Conservation (phyloP, 331 rosid species). For the Quercus phellos region DNA sequence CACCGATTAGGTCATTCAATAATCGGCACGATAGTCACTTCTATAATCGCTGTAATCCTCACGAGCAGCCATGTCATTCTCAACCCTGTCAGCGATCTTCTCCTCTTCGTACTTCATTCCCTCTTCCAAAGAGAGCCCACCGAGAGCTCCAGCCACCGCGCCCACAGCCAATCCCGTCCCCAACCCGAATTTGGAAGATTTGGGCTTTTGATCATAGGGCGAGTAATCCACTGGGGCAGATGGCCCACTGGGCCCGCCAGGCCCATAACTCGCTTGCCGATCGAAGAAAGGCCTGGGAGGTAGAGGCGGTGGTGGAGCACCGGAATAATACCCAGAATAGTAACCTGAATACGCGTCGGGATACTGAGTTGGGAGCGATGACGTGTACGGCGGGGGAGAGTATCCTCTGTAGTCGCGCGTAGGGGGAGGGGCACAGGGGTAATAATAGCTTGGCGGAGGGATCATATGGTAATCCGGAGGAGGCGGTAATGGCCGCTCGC, state of each 20-base stretch:
- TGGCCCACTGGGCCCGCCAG: slow-evolving; percentile 41
- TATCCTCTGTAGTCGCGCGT: slow-evolving; percentile 54
- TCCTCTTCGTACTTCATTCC: slow-evolving; percentile 67
- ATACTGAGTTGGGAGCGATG: slow-evolving; percentile 26
- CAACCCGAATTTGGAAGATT: slow-evolving; percentile 45
- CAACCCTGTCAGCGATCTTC: slow-evolving; percentile 56
- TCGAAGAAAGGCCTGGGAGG: slow-evolving; percentile 69
- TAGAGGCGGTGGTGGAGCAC: slow-evolving; percentile 55
- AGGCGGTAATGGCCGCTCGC: slow-evolving; percentile 54
- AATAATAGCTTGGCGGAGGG: slow-evolving; percentile 36
- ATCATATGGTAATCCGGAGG: slow-evolving; percentile 36
- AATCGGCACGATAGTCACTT: slow-evolving; percentile 25
- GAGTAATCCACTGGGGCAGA: slow-evolving; percentile 75
- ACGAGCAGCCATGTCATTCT: slow-evolving; percentile 38
- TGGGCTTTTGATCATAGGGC: slow-evolving; percentile 58
- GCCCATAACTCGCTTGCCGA: slow-evolving; percentile 37
- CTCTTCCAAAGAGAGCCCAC: slow-evolving; percentile 70
- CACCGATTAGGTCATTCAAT: background rate
- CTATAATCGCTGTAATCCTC: slow-evolving; percentile 57
- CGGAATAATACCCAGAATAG: slow-evolving; percentile 52
- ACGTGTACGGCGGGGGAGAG: slow-evolving; percentile 35
- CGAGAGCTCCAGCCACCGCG: slow-evolving; percentile 65
- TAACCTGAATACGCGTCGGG: slow-evolving; percentile 48
- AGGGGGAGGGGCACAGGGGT: slow-evolving; percentile 37
- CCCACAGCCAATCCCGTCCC: slow-evolving; percentile 70